Evolutionary conservation across 1,284 basidiomycete genomes (phyloP).

Genomic region (Bjerkandera adusta): DNA sequence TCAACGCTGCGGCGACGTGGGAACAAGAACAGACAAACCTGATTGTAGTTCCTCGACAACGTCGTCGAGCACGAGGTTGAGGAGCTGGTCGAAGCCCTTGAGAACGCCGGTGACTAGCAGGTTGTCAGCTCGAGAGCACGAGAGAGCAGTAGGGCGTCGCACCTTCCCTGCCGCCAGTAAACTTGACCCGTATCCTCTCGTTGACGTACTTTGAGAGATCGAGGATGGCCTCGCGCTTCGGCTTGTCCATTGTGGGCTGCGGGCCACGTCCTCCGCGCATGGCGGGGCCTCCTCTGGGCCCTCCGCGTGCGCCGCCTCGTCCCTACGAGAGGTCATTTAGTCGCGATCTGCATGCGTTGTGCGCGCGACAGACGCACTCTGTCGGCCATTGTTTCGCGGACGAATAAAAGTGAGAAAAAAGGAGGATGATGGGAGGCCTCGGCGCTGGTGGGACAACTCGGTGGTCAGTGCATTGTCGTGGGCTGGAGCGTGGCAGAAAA

Average conservation of each 20-base stretch:
- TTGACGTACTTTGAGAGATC: slow-evolving; percentile 95
- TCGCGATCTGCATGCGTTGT: neutral
- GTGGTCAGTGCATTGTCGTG: slow-evolving; percentile 1
- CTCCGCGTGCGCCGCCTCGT: slow-evolving; percentile 29
- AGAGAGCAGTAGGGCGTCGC: slow-evolving; percentile 20
- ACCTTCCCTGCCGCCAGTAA: slow-evolving; percentile 96
- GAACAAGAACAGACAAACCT: slow-evolving; percentile 42
- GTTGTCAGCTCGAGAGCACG: slow-evolving; percentile 7
- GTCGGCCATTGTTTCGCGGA: slow-evolving; percentile 32
- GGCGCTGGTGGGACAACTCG: neutral
- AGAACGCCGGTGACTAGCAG: slow-evolving; percentile 82
- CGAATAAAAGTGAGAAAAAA: slow-evolving; percentile 14
- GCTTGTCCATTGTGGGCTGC: slow-evolving; percentile 71
- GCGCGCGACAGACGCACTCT: slow-evolving; percentile 26
- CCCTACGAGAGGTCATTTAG: slow-evolving; percentile 22
- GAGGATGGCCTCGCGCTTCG: slow-evolving; percentile 93
- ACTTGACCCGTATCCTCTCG: slow-evolving; percentile 92
- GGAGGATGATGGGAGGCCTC: neutral
- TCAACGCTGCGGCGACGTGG: slow-evolving; percentile 11
- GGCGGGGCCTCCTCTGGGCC: slow-evolving; percentile 23
- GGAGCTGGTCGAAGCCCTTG: slow-evolving; percentile 95
- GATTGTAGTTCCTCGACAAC: slow-evolving; percentile 72
- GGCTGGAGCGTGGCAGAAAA: too few relatives aligned
- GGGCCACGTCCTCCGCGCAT: slow-evolving; percentile 29
- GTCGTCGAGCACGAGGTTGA: slow-evolving; percentile 94